Base-by-base conservation (phyloP, 192 early-diverging fungal species). In the Rhizophlyctis rosea region DNA sequence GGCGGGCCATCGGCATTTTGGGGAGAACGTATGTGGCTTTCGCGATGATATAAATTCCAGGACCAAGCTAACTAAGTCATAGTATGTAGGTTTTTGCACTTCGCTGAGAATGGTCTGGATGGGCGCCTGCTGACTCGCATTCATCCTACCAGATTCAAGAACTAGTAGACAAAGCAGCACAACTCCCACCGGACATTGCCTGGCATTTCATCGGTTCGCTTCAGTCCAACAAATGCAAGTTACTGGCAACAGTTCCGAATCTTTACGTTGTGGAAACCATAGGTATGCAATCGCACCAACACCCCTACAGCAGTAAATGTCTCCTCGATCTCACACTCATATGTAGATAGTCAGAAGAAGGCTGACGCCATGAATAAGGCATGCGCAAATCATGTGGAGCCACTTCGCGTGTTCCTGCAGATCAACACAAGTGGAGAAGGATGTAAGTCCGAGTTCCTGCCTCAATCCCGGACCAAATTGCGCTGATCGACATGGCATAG, bases 141-240 rank as follows among this genome's bases (percentile, higher is more conserved):
- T 44, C 9, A 44, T 18, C 18, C 50, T 23, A 23, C 28, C 58
- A 90, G 86, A 87, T 96, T 7, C 96, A 98, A 74, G 96, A 98
- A 66, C 81, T 98, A 2, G 86, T 89, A 32, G 92, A 93, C 18
- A 98, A 98, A 72, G 88, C 87, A 30, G 69, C 76, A 35, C 57
- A 76, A 83, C 75, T 98, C 18, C 93, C 95, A 30, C 33, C 64
- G 14, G 93, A 96, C 77, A 96, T 99, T 64, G 57, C 86, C 57
- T 99, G 96, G 96, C 96, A 99, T 73, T 99, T 97, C 73, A 96
- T 96, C 59, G 96, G 94, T 76, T 1, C 86, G 5, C 71, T 99
- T n/a, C 96, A 99, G 71, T 90, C 87, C 70, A 99, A 99, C 87
- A 99, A 99, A 68, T 93, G 91, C 77, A 98, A 96, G 67, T 61